phyloP scores from a whole-genome alignment of 441 rosid species.

The Gossypium trilobum region DNA sequence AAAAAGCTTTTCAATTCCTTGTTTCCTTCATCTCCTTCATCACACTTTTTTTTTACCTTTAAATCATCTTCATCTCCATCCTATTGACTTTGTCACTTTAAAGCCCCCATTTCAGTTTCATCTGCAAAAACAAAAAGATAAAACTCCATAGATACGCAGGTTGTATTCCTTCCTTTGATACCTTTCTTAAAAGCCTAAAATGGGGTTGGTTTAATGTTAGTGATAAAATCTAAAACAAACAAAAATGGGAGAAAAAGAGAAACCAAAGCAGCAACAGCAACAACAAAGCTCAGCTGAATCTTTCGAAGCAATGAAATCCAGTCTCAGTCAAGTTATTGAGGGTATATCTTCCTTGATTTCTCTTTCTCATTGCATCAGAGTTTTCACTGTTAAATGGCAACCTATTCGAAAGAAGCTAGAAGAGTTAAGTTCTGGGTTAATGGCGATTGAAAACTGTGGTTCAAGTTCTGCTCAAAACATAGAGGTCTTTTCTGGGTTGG shows the following conservation, averaged over 20 bases:
- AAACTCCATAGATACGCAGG: neutral
- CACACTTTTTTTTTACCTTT: neutral
- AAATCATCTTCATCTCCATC: neutral
- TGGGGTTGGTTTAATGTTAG: slow-evolving; percentile 33
- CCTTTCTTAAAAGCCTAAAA: slow-evolving; percentile 16
- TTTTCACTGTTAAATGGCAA: slow-evolving; percentile 75
- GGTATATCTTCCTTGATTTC: slow-evolving; percentile 58
- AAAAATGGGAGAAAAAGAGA: slow-evolving; percentile 42
- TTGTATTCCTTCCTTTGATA: slow-evolving; percentile 4
- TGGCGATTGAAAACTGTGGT: slow-evolving; percentile 44
- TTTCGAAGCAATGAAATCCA: slow-evolving; percentile 19
- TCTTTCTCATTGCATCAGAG: slow-evolving; percentile 57
- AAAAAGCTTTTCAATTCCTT: neutral
- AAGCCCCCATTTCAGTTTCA: slow-evolving; percentile 6
- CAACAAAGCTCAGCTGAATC: slow-evolving; percentile 16
- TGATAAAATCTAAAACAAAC: neutral
- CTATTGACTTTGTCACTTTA: slow-evolving; percentile 16
- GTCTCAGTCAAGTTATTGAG: slow-evolving; percentile 41
- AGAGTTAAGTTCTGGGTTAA: slow-evolving; percentile 57
- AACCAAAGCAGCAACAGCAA: slow-evolving; percentile 5
- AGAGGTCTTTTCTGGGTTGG: slow-evolving; percentile 30
- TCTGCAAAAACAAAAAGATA: slow-evolving; percentile 14
- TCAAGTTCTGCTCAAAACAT: slow-evolving; percentile 34
- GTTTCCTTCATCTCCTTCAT: neutral
- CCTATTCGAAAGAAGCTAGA: slow-evolving; percentile 58